Conservation (phyloP, 768 basidiomycete species). For the Pisolithus marmoratus region DNA sequence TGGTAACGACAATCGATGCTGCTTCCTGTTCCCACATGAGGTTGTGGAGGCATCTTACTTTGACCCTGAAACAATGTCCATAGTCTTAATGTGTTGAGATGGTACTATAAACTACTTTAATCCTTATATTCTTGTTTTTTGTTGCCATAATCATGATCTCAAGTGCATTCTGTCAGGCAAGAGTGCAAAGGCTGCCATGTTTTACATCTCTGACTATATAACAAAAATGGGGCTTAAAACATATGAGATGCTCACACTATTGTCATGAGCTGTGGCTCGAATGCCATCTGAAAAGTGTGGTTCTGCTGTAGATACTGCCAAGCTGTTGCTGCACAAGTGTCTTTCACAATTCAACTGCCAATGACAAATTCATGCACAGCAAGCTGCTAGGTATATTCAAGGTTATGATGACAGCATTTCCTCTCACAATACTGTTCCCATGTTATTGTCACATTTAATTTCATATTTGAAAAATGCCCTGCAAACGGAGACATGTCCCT, state of each 20-base stretch:
- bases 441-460: not conserved
- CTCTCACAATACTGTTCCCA: not conserved
- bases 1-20: constrained; percentile 18
- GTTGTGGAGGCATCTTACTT: constrained; percentile 22
- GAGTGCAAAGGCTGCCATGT: constrained; percentile 32
- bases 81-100: constrained; percentile 21
- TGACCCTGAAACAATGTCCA: constrained; percentile 26
- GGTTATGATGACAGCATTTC: constrained; percentile 13
- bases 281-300: not conserved
- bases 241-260: constrained; percentile 16
- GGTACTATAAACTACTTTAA: constrained; percentile 27
- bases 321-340: constrained; percentile 27
- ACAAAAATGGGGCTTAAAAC: constrained; percentile 29
- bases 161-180: constrained; percentile 31
- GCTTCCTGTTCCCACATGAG: constrained; percentile 32
- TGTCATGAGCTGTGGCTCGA: constrained; percentile 19
- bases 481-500: not conserved
- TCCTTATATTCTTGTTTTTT: constrained; percentile 28
- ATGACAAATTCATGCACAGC: constrained; percentile 32
- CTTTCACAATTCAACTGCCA: constrained; percentile 21
- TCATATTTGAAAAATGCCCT: not conserved
- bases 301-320: constrained; percentile 2
- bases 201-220: constrained; percentile 33
- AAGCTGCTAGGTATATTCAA: constrained; percentile 27
- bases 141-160: constrained; percentile 31